Base-by-base conservation (phyloP, 2,329 filamentous ascomycete genomes). In the Coniella lustricola region DNA sequence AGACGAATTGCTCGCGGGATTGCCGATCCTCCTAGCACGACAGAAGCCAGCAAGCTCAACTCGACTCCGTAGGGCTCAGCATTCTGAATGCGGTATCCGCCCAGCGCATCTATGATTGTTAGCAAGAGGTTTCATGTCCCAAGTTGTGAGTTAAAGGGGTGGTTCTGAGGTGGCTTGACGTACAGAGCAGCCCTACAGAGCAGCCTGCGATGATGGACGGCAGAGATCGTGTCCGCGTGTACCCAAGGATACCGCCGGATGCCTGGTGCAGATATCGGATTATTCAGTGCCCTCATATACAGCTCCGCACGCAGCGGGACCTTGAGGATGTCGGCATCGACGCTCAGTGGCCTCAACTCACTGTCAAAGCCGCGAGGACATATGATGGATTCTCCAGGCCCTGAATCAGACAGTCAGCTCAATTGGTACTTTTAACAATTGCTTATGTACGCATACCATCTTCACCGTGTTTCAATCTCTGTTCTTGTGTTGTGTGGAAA, bases 161-260 rank as follows among this genome's bases (percentile, higher is more conserved):
- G 31, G 12, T 21, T 10, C 25, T 29, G 10, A 10, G 25, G 25
- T 29, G 5, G 25, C 13, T 40, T 31, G n/a, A 67, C 72, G 39
- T 70, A 81, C 76, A 81, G 16, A 82, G 64, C 13, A 75, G 57
- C 43, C 93, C 93, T 56, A 98, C 90, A 31, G 84, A 83, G 57
- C 88, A 74, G 45, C 93, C 93, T 13, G 93, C 93, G 12, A 80
- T 82, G 57, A 97, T 76, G 12, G 90, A 95, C 33, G 91, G 91
- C 43, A 95, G 66, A 20, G 90, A 97, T 51, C 88, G 80, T 1
- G 90, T 93, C 64, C 84, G 83, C 38, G 84, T 74, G 68, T 89
- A 98, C 62, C 93, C 93, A 62, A 87, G 85, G 52, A 87, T 84
- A 55, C 93, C 93, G 59, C 93, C 93, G 49, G 85, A 77, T 44